phyloP scores from a whole-genome alignment of 2,329 filamentous ascomycete species.

The Biscogniauxia marginata region DNA sequence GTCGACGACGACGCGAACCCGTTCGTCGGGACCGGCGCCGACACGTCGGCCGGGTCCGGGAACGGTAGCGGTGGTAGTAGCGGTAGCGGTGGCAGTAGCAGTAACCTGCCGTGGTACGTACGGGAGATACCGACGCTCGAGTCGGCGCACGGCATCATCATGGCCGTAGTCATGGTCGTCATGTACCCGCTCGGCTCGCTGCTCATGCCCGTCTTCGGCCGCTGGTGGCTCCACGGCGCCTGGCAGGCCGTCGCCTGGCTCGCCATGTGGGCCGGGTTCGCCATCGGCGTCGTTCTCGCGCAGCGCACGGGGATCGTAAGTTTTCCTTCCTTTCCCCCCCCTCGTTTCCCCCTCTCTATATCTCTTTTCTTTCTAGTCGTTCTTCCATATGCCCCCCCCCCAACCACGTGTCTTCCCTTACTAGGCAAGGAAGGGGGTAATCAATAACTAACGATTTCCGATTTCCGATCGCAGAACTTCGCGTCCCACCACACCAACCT shows the following conservation, averaged over 20 bases:
- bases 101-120: slow-evolving; percentile 9
- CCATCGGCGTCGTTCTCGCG: slow-evolving; percentile 51
- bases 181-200: slow-evolving; percentile 61
- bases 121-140: slow-evolving; percentile 14
- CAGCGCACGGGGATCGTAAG: slow-evolving; percentile 28
- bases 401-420: not conserved
- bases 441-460: not conserved
- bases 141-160: slow-evolving; percentile 54
- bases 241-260: slow-evolving; percentile 55
- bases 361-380: not conserved
- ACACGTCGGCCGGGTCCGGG: slow-evolving; percentile 4
- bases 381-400: not conserved
- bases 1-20: slow-evolving; percentile 52
- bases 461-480: slow-evolving; percentile 45
- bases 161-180: slow-evolving; percentile 58
- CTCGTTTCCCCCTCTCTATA: not conserved
- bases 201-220: slow-evolving; percentile 58
- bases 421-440: no score
- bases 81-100: slow-evolving; percentile 11
- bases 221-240: slow-evolving; percentile 56
- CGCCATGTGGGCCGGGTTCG: slow-evolving; percentile 57
- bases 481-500: slow-evolving; percentile 53
- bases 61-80: slow-evolving; percentile 13
- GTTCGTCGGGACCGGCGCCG: slow-evolving; percentile 35
- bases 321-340: not conserved